Evolutionary conservation across 1,139 yeast species (phyloP).

Genomic region (Williopsis jadinii): DNA sequence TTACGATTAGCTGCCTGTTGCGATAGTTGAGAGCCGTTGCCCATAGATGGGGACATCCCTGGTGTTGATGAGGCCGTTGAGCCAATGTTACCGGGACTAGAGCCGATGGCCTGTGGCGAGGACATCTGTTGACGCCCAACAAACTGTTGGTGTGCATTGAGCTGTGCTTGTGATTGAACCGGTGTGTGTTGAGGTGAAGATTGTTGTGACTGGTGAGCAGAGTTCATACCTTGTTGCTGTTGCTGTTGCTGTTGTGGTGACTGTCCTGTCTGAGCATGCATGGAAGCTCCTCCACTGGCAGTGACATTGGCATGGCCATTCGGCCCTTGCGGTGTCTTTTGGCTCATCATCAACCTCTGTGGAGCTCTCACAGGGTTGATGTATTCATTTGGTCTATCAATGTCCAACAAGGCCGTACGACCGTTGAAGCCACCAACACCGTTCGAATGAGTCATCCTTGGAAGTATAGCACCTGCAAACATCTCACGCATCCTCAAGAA

Average conservation of each 20-base stretch:
- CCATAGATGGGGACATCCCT: no score
- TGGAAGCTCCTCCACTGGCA: no score
- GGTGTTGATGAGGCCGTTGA: no score
- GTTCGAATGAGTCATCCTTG: slow-evolving; percentile 27
- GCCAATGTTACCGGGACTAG: no score
- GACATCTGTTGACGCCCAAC: no score
- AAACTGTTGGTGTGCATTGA: neutral
- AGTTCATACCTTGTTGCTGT: slow-evolving; percentile 2
- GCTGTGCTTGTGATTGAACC: slow-evolving; percentile 1
- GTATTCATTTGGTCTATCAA: slow-evolving; percentile 52
- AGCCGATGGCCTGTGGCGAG: no score
- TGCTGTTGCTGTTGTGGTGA: slow-evolving; percentile 13
- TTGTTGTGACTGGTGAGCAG: no score
- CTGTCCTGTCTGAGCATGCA: slow-evolving; percentile 8
- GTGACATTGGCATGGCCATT: no score
- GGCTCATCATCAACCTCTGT: slow-evolving; percentile 27
- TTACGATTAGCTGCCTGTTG: neutral
- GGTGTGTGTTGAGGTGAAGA: no score
- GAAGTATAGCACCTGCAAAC: slow-evolving; percentile 68
- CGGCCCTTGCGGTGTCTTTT: no score
- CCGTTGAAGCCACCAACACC: slow-evolving; percentile 62
- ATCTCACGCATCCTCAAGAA: slow-evolving; percentile 80
- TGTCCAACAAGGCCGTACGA: slow-evolving; percentile 66
- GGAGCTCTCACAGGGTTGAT: slow-evolving; percentile 62
- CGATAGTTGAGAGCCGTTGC: no score